A percentile compares a stretch with the other conserved stretches of the same genome.
Conservation (phyloP, 2,329 filamentous ascomycete species). For the Fusarium buharicum region DNA sequence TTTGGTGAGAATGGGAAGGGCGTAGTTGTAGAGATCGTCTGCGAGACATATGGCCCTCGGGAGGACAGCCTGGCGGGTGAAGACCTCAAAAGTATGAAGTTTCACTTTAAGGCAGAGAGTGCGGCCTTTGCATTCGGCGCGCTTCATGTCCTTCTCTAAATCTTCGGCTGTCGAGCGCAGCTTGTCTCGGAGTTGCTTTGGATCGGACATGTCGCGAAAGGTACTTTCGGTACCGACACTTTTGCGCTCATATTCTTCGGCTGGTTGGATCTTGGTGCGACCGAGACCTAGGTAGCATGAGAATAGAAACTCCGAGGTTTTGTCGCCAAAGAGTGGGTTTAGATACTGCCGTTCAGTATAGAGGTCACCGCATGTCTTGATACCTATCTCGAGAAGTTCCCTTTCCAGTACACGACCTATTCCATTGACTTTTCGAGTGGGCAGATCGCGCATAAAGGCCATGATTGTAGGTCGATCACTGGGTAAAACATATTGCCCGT, state of each 20-base stretch:
- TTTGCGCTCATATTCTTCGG: constrained; percentile 90
- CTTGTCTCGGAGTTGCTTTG: constrained; percentile 76
- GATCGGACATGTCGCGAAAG: constrained; percentile 81
- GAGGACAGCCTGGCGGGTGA: constrained; percentile 81
- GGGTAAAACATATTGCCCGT: constrained; percentile 84
- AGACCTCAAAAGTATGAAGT: constrained; percentile 90
- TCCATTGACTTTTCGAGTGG: constrained; percentile 92
- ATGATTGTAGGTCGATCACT: constrained; percentile 80
- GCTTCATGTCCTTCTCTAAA: constrained; percentile 83
- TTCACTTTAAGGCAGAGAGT: constrained; percentile 94
- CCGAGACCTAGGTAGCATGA: constrained; percentile 87
- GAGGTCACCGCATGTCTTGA: constrained; percentile 90
- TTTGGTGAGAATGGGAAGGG: constrained; percentile 84
- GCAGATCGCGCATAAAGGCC: constrained; percentile 83
- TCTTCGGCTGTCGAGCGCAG: constrained; percentile 84
- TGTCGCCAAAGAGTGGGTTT: constrained; percentile 85
- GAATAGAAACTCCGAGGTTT: constrained; percentile 87
- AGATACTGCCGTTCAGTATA: constrained; percentile 79
- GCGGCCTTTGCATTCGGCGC: constrained; percentile 86
- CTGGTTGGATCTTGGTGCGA: constrained; percentile 83
- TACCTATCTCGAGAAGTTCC: constrained; percentile 85
- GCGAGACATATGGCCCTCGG: constrained; percentile 77
- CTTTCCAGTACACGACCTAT: constrained; percentile 94
- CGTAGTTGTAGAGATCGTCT: constrained; percentile 84
- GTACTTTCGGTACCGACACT: constrained; percentile 94